These are phyloP conservation scores for Pulveroboletus sp. DNA, from an alignment of 768 basidiomycete species.

Conservation along the genomic window DNA sequence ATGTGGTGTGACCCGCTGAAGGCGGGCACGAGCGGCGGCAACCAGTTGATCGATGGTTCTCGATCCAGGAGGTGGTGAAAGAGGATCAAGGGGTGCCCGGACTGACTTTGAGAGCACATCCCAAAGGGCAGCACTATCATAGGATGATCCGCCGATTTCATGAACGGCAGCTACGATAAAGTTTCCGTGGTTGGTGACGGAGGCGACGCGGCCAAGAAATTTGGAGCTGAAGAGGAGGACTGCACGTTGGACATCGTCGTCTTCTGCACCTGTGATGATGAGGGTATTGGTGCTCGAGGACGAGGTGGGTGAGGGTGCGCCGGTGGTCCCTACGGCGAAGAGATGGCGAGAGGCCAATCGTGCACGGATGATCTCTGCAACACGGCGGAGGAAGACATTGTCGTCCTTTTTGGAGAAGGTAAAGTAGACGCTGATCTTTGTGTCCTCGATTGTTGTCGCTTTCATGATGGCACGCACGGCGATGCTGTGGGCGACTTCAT, in stretches of 20 bases:
- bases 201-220: constrained; percentile 59
- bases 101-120: constrained; percentile 68
- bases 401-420: constrained; percentile 59
- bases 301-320: constrained; percentile 30
- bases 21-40: constrained; percentile 53
- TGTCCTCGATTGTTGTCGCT: constrained; percentile 48
- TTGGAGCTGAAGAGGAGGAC: constrained; percentile 63
- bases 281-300: constrained; percentile 40
- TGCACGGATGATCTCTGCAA: constrained; percentile 47
- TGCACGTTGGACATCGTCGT: constrained; percentile 62
- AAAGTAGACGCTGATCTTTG: constrained; percentile 57
- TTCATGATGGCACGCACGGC: constrained; percentile 53
- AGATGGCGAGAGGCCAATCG: constrained; percentile 45
- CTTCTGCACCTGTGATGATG: constrained; percentile 56
- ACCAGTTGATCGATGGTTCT: constrained; percentile 58
- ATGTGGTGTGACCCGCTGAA: constrained; percentile 59
- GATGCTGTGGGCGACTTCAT: constrained; percentile 57
- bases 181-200: constrained; percentile 34
- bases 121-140: constrained; percentile 67
- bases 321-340: constrained; percentile 54
- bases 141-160: constrained; percentile 51
- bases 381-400: constrained; percentile 51
- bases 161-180: constrained; percentile 47
- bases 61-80: constrained; percentile 63
- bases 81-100: constrained; percentile 56